Base-by-base conservation (phyloP, 208 protist species). In the Acanthamoeba polyphaga region DNA sequence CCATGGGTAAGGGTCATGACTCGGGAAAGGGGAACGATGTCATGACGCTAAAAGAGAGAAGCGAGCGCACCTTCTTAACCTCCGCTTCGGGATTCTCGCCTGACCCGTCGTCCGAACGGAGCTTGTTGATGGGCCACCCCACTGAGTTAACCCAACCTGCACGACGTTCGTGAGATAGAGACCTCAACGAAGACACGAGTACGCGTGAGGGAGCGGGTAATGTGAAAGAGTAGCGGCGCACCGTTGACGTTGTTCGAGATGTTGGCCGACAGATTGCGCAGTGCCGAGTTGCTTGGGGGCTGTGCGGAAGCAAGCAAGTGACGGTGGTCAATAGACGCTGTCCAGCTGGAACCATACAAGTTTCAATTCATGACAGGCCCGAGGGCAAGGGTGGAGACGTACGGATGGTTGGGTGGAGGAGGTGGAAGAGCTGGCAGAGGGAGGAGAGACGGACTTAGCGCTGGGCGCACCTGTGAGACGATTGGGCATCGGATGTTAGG, bases 221-320 rank as follows among this genome's bases (percentile, higher is more conserved):
- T 12, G 27, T 68, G 8, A 68, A 60, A 7, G 70, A 15, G 38
- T 10, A 24, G 70, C 22, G 10, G 13, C 70, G 15, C 34, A 89
- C 82, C 82, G 34, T 89, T 89, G 27, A 89, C 82, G 34, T 89
- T 89, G 1, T 89, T 49, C 24, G 82, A 89, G 58, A 89, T 58
- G 19, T 89, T 89, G 82, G 19, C 43, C 10, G 82, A 89, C 60
- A 89, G 58, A 27, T 34, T 34, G 58, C 38, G 82, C 10, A 89
- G 17, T 10, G 82, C 29, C 13, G 58, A 24, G 46, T 62, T 89
- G 51, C 24, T 68, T 22, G 58, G 82, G 12, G 82, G 82, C 72
- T 80, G 72, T 9, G 27, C 6, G 72, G 17, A 46, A 80, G 3
- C 17, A 68, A 68, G 24, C 19, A 10, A 1, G 58, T 3, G 22